These are phyloP conservation scores for Striga asiatica DNA, from an alignment of 257 asterid species.

Conservation along the genomic window DNA sequence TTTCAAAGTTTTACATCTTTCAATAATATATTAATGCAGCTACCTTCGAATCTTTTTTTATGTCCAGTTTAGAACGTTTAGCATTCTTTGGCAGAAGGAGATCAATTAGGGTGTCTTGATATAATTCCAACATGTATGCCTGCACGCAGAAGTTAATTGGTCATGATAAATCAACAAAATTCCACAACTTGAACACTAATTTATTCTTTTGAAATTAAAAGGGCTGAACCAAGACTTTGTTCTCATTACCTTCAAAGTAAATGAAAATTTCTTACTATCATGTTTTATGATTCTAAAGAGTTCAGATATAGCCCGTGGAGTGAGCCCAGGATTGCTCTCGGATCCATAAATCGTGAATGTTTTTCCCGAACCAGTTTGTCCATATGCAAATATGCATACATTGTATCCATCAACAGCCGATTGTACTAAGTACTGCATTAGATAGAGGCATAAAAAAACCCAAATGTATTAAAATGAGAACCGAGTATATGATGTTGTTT, in stretches of 20 bases:
- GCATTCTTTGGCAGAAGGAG: constrained; percentile 68
- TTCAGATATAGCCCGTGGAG: constrained; percentile 86
- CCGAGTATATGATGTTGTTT: too few relatives aligned
- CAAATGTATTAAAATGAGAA: too few relatives aligned
- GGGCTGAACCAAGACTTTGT: neutral
- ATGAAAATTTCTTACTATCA: constrained; percentile 62
- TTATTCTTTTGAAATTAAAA: constrained; percentile 1
- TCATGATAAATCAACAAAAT: neutral
- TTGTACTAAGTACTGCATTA: constrained; percentile 81
- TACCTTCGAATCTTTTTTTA: constrained; percentile 94
- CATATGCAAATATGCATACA: constrained; percentile 95
- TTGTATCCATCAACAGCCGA: constrained; percentile 96
- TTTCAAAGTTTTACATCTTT: too few relatives aligned
- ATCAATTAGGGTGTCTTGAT: constrained; percentile 82
- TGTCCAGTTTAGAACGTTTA: constrained; percentile 66
- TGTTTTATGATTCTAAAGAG: constrained; percentile 74
- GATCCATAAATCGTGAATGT: constrained; percentile 93
- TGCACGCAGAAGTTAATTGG: constrained; percentile 26
- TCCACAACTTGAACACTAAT: neutral
- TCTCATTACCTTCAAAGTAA: constrained; percentile 64
- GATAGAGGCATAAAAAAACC: neutral
- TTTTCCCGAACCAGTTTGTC: constrained; percentile 99
- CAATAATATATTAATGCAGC: too few relatives aligned
- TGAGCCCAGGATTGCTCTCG: constrained; percentile 79
- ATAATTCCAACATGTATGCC: constrained; percentile 94